These are phyloP conservation scores for Hypoxylon sp. DNA, from an alignment of 2,329 filamentous ascomycete genomes.

Conservation along the genomic window DNA sequence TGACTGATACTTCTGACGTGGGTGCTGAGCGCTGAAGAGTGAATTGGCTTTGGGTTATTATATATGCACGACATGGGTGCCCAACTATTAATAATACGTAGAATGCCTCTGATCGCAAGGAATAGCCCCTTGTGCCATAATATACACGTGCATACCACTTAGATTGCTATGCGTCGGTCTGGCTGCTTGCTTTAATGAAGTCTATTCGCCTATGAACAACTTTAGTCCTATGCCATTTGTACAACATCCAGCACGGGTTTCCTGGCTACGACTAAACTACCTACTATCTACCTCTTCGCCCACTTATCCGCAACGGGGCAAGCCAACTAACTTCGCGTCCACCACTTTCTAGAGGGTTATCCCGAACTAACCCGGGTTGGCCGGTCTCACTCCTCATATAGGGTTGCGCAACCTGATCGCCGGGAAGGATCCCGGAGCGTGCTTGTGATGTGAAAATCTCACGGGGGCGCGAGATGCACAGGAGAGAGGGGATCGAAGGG, in stretches of 20 bases:
- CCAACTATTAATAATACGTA: neutral
- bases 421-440: neutral
- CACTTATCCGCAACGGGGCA: neutral
- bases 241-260: constrained; percentile 10
- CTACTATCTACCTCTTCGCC: constrained; percentile 4
- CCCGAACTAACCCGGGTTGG: neutral
- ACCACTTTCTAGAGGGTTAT: neutral
- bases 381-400: neutral
- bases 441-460: neutral
- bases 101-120: neutral
- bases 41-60: neutral
- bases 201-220: constrained; percentile 30
- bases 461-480: neutral
- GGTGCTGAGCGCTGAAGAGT: neutral
- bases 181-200: constrained; percentile 1
- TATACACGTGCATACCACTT: neutral
- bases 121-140: neutral
- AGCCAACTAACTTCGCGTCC: neutral
- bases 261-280: constrained; percentile 2
- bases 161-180: neutral
- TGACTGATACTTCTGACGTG: neutral
- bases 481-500: constrained; percentile 3
- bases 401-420: neutral
- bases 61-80: neutral
- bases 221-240: constrained; percentile 12